Evolutionary conservation across 108 stramenopile genomes (phyloP).

Genomic region (Fragilaria radians): DNA sequence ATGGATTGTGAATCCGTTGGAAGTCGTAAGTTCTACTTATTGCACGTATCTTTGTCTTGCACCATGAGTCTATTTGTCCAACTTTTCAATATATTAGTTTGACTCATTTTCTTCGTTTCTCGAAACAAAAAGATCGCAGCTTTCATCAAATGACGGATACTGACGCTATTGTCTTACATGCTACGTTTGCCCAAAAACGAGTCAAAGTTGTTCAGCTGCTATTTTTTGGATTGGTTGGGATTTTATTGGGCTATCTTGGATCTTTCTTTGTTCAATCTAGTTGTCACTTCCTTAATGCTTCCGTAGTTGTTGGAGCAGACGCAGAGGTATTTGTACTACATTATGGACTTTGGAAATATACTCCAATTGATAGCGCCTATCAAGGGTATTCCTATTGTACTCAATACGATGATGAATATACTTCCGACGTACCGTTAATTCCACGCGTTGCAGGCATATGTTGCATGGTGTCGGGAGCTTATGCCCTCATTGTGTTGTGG

Average conservation of each 20-base stretch:
- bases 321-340: slow-evolving; percentile 27
- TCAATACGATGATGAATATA: slow-evolving; percentile 31
- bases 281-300: slow-evolving; percentile 40
- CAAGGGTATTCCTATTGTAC: slow-evolving; percentile 42
- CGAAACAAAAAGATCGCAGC: not conserved
- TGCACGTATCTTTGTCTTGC: not conserved
- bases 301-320: slow-evolving; percentile 20
- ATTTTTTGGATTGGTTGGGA: slow-evolving; percentile 23
- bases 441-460: slow-evolving; percentile 17
- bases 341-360: slow-evolving; percentile 51
- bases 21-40: too few relatives aligned
- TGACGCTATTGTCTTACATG: slow-evolving; percentile 20
- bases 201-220: slow-evolving; percentile 41
- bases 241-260: slow-evolving; percentile 33
- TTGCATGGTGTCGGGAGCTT: slow-evolving; percentile 23
- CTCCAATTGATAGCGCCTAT: slow-evolving; percentile 35
- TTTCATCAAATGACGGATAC: slow-evolving; percentile 9
- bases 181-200: slow-evolving; percentile 23
- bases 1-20: too few relatives aligned
- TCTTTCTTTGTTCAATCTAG: slow-evolving; percentile 25
- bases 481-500: slow-evolving; percentile 35
- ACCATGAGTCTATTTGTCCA: not conserved
- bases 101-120: not conserved
- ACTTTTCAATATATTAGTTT: not conserved
- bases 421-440: slow-evolving; percentile 16